Base-by-base conservation (phyloP, 441 rosid species). In the Daphne laureola region DNA sequence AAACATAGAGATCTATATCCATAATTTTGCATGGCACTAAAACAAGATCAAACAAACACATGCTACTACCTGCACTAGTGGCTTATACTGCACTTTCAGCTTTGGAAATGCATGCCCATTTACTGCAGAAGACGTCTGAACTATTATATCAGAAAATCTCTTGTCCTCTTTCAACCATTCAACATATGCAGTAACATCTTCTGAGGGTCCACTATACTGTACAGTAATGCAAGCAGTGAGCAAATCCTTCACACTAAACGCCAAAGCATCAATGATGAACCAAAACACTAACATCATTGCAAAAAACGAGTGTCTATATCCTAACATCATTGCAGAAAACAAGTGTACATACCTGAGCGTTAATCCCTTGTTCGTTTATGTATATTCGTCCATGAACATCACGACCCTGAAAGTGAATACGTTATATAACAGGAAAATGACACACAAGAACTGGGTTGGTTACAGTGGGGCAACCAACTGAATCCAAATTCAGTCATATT, bases 121-220 rank as follows among this genome's bases (percentile, higher is more conserved):
- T 5, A 63, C 13, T 61, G 91, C 84, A 48, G 92, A 90, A 75
- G 92, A 83, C 57, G 80, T 70, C 87, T 87, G 98, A 42, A 85
- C 83, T 59, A 87, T 72, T 47, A 85, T 36, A 71, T 78, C 86
- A 7, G 80, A 85, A 79, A 87, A 85, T 53, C 67, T 83, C 14
- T 58, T 73, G 59, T 90, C 80, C 65, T 67, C 73, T 70, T 71
- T 87, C 50, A 87, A 43, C 98, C 98, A 87, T 58, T 85, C 79
- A 52, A 81, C 82, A 70, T 90, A 85, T 40, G 79, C 79, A 65
- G 79, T 79, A 67, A 87, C 87, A 58, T 90, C 87, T 68, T 62
- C 63, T 36, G 80, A 75, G 55, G 92, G 96, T 12, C 98, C 98
- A 67, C 98, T 90, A 74, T 75, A 90, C 98, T 87, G 92, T 83